Base-by-base conservation (phyloP, 805 yeast species). In the Blastobotrys chiropterorum region DNA sequence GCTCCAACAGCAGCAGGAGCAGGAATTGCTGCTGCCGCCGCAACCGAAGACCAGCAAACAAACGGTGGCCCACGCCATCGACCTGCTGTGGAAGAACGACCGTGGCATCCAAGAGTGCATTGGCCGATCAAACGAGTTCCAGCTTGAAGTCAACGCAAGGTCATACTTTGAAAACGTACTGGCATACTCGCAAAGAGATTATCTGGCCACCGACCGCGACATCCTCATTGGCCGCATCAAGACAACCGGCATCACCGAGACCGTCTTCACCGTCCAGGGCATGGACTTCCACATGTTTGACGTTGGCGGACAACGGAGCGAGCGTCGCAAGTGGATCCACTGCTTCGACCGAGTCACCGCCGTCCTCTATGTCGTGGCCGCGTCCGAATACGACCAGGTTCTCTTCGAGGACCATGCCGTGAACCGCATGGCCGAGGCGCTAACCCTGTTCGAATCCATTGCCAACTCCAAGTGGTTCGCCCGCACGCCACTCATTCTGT, bases 291-390 rank as follows among this genome's bases (percentile, higher is more conserved):
- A 81, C 62, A 87, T 94, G 42, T 71, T 90, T 44, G 99, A 94
- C 73, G 98, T 97, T 2, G 99, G 99, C 49, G 99, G 99, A 1
- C 97, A 90, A 70, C 72, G 97, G 55, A 81, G 88, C 17, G 97
- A 90, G 66, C 76, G 97, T 55, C 81, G 85, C 60, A 90, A 90
- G 66, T 90, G 97, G 97, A 86, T 90, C 56, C 96, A 90, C 64
- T 88, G 95, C 63, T 90, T 90, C 68, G 94, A 90, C 62, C 88
- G 86, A 56, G 86, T 92, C 47, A 85, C 96, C 0, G 86, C 95
- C 2, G 85, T 95, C 0, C 67, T 92, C 39, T 94, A 89, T 67
- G 96, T 92, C 5, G 77, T 86, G 16, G 97, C 97, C 0, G 82
- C 89, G 21, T 81, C 89, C 46, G 99, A 94, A 71, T 94, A 88